phyloP scores from a whole-genome alignment of 1,284 basidiomycete species.

The Chalciporus sp. region DNA sequence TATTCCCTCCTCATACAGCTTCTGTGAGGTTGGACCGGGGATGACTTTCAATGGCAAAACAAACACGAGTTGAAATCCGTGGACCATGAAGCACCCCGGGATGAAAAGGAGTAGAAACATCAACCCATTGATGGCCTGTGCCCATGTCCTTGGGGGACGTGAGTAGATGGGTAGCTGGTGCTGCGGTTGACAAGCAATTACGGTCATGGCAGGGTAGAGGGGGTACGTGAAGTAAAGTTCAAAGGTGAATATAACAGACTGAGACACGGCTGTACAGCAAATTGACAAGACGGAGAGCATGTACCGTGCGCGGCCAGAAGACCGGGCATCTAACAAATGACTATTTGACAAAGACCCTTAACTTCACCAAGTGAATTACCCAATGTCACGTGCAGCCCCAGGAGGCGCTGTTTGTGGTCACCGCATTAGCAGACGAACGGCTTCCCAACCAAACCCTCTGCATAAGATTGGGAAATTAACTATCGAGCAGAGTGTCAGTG shows the following conservation, averaged over 20 bases:
- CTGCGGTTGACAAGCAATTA: constrained; percentile 19
- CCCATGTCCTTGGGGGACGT: constrained; percentile 61
- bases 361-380: constrained; percentile 20
- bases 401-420: too few relatives aligned
- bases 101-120: constrained; percentile 67
- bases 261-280: constrained; percentile 1
- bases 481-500: constrained; percentile 18
- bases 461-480: constrained; percentile 53
- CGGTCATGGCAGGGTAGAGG: constrained; percentile 24
- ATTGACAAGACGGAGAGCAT: background rate
- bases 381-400: constrained; percentile 21
- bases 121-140: constrained; percentile 51
- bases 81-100: constrained; percentile 67
- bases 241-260: constrained; percentile 12
- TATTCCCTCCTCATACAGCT: constrained; percentile 67
- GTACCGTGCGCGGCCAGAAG: background rate
- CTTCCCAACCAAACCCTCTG: constrained; percentile 44
- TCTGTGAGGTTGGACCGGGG: constrained; percentile 45
- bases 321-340: too few relatives aligned
- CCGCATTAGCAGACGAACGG: constrained; percentile 50
- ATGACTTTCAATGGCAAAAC: constrained; percentile 65
- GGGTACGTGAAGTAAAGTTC: constrained; percentile 1
- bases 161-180: constrained; percentile 60
- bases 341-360: too few relatives aligned
- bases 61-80: constrained; percentile 70